Evolutionary conservation across 345 rosid genomes (phyloP), one percentile per base, ranked within the genome.

Genomic region (Durio zibethinus): DNA sequence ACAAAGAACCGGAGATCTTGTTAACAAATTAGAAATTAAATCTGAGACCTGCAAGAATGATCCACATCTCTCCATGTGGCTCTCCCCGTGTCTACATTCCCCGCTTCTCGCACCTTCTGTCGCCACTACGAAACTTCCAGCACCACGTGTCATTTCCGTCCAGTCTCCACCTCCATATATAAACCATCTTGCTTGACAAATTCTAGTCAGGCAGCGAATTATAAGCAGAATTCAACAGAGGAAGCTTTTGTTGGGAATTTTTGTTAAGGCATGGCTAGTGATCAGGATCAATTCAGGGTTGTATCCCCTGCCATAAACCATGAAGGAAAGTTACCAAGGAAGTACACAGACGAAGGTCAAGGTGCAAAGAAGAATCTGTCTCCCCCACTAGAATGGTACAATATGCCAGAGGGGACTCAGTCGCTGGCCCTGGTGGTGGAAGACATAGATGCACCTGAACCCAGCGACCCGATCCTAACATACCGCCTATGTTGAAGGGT

Each of bases 371-470:
- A 81, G 79, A 71, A 86, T 48, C 12, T 84, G 42, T 92, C 94
- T 20, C 94, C 97, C 2, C 91, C 88, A 1, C 71, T 83, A 16
- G 93, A 92, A 78, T 90, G 98, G 97, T 92, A 88, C 79, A 89
- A 92, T 74, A 86, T 90, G 1, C 97, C 98, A 0, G 84, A 88
- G 72, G 95, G 89, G 20, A 89, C 98, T 35, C 72, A 83, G 72
- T 81, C 88, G 7, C 78, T 92, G 59, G 97, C 94, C 2, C 84
- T 91, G 62, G 91, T 92, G 84, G 97, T 92, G 83, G 91, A 88
- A 72, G 98, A 92, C 85, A 84, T 92, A 1, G 97, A 88, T 72
- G 94, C 92, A 0, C 90, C 94, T 1, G 93, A 94, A 78, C 98
- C 94, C 0, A 78, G 79, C 29, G 83, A 81, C 4, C 85, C 84